Percentiles rank a stretch among this genome's conserved stretches.
These are phyloP conservation scores for Arxiozyma telluris DNA, from an alignment of 1,139 yeast species.

Conservation along the genomic window DNA sequence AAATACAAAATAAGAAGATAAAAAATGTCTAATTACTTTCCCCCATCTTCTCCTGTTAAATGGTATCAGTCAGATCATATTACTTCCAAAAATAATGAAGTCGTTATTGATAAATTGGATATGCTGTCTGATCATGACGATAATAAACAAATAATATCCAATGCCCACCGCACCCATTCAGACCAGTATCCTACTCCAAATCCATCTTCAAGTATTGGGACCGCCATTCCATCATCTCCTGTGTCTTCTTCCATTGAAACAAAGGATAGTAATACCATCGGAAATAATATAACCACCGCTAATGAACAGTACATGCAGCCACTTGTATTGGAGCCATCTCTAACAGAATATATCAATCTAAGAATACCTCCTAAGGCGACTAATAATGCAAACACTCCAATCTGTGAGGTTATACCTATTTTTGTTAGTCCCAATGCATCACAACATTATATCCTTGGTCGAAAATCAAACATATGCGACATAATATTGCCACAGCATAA, in stretches of 20 bases:
- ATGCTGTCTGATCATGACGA: conserved; percentile 1
- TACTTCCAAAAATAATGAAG: background rate
- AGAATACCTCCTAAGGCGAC: background rate
- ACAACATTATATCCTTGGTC: conserved; percentile 23
- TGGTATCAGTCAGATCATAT: background rate
- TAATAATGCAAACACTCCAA: background rate
- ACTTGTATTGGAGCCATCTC: background rate
- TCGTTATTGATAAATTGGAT: background rate
- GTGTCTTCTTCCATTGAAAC: background rate
- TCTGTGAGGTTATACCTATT: conserved; percentile 5
- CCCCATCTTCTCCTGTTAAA: conserved; percentile 5
- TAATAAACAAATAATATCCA: background rate
- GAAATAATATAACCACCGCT: conserved; percentile 14
- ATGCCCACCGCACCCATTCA: background rate
- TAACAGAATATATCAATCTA: background rate
- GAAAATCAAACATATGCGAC: conserved; percentile 26
- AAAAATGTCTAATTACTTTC: background rate
- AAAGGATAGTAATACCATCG: conserved; percentile 33
- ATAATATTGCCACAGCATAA: conserved; percentile 25
- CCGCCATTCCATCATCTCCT: conserved; percentile 36
- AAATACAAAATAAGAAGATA: background rate
- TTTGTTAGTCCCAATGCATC: conserved; percentile 15
- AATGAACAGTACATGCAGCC: background rate
- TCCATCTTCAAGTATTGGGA: conserved; percentile 46
- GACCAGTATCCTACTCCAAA: conserved; percentile 41